Base-by-base conservation (phyloP, 192 early-diverging fungal genomes). In the Umbelopsis isabellina region DNA sequence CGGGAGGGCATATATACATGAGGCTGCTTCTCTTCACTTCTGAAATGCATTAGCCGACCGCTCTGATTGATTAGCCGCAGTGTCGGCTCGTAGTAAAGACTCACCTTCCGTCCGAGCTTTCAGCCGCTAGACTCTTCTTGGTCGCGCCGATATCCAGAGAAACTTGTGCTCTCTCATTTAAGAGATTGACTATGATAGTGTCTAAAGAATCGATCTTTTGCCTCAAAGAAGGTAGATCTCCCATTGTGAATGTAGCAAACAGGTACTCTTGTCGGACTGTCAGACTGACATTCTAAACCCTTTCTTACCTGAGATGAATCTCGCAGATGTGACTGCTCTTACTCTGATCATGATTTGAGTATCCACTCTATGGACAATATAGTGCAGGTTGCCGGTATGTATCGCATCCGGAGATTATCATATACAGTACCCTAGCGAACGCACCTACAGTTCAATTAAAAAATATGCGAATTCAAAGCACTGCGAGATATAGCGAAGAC, bases 141-240 rank as follows among this genome's bases (percentile, higher is more conserved):
- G 88, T 89, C 8, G 89, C 82, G 7, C 92, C 94, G 71, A 95
- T 91, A 75, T 91, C 90, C 55, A 94, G 82, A 16, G 91, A 92
- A 21, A 94, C 77, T 20, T 85, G 83, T 12, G 94, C 93, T 27
- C 94, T 90, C 75, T 94, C 90, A 81, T 94, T 95, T 25, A 94
- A 84, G 41, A 94, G 73, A 33, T 87, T 80, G 25, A 95, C 89
- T 46, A 95, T 80, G 49, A 86, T 85, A 23, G 84, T 84, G 74
- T 94, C 94, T 18, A 95, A 79, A 16, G 85, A 81, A 66, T 93
- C 91, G 65, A 95, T 94, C 61, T 88, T 83, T 53, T 82, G 77
- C 49, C 90, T 84, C 30, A 90, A 81, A 2, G 82, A 72, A 20
- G 80, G 79, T 16, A 92, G 82, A 65, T 92, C 83, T 53, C 53